Evolutionary conservation across 208 protist species (phyloP).

Genomic region (Entamoeba invadens): DNA sequence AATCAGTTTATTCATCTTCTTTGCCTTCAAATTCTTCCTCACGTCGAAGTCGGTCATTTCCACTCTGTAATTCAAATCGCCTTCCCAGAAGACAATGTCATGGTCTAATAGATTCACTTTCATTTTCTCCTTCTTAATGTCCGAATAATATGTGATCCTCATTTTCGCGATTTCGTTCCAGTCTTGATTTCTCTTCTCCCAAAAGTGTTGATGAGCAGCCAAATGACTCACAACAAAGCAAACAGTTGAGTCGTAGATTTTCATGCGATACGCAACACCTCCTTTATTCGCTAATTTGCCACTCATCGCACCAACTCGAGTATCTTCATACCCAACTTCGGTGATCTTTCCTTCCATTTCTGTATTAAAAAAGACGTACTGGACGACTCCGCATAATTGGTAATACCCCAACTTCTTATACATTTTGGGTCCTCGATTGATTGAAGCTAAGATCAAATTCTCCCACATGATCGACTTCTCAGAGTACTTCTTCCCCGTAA

Average conservation of each 20-base stretch:
- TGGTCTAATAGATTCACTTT: conserved; percentile 33
- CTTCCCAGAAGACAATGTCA: conserved; percentile 66
- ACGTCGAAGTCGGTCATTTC: conserved; percentile 32
- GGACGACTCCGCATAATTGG: background rate
- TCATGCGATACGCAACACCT: conserved; percentile 55
- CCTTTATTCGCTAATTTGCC: conserved; percentile 65
- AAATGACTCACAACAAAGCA: conserved; percentile 67
- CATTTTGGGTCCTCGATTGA: background rate
- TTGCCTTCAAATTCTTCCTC: background rate
- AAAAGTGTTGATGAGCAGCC: conserved; percentile 57
- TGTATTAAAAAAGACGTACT: background rate
- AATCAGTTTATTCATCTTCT: background rate
- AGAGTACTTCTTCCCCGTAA: background rate
- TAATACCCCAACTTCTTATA: background rate
- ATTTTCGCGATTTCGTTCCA: conserved; percentile 52
- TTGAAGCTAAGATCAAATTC: background rate
- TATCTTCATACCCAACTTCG: background rate
- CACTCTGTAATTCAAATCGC: conserved; percentile 78
- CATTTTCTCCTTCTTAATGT: background rate
- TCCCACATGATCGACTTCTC: background rate
- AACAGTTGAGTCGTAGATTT: conserved; percentile 55
- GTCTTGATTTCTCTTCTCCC: conserved; percentile 56
- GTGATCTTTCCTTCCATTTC: background rate
- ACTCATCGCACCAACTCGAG: conserved; percentile 27
- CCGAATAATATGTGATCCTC: background rate